Percentiles rank a stretch among this genome's conserved stretches.
Evolutionary conservation across 768 basidiomycete genomes (phyloP).

Genomic region (Leucocoprinus leucothites): DNA sequence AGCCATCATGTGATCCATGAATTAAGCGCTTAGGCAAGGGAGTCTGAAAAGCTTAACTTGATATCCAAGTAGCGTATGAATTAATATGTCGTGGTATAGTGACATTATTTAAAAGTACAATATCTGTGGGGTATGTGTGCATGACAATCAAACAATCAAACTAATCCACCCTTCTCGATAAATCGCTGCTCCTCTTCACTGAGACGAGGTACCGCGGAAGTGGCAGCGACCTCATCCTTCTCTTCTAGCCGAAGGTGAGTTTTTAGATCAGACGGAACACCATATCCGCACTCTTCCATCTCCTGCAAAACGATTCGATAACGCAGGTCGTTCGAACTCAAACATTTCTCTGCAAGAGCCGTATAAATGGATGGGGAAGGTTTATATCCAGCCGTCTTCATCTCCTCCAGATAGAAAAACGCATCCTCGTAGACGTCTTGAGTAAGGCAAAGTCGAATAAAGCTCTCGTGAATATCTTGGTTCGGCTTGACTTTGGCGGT

Average conservation of each 20-base stretch:
- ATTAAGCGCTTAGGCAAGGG: too few species aligned
- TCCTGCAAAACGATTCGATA: constrained; percentile 67
- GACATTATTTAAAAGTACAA: too few species aligned
- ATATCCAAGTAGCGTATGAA: too few species aligned
- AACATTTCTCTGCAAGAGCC: constrained; percentile 56
- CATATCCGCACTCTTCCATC: constrained; percentile 61
- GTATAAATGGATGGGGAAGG: constrained; percentile 59
- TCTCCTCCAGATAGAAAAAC: constrained; percentile 86
- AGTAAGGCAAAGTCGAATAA: constrained; percentile 69
- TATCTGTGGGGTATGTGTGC: too few species aligned
- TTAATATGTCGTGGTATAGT: too few species aligned
- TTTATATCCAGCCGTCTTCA: constrained; percentile 62
- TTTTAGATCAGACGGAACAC: constrained; percentile 15
- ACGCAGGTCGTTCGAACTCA: constrained; percentile 53
- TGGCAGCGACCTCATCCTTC: neutral
- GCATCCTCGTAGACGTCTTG: constrained; percentile 80
- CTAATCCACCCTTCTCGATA: constrained; percentile 10
- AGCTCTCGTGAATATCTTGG: constrained; percentile 57
- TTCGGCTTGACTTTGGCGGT: constrained; percentile 52
- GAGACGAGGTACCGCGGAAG: neutral
- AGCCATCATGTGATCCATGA: too few species aligned
- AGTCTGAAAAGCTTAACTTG: too few species aligned
- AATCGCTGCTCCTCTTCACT: constrained; percentile 2
- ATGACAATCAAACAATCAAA: neutral
- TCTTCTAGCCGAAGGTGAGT: neutral